A percentile compares a stretch with the other conserved stretches of the same genome.
Conservation (phyloP, 441 rosid species). For the Geranium incanum region DNA sequence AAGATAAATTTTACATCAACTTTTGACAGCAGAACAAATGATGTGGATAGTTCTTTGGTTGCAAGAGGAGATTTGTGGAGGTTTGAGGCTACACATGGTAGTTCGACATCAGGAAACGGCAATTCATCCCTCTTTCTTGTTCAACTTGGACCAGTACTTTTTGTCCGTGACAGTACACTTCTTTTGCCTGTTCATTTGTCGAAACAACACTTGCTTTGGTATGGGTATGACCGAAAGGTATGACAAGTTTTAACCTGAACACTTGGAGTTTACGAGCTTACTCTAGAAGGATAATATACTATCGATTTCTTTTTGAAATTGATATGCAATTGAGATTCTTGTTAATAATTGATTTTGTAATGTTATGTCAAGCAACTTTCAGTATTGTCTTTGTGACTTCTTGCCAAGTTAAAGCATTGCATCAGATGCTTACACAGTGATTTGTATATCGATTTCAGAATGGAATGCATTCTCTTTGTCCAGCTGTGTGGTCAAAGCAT, state of each 20-base stretch:
- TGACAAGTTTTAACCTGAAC: slow-evolving; percentile 6
- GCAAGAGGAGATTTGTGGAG: slow-evolving; percentile 98
- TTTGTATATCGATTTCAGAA: slow-evolving; percentile 41
- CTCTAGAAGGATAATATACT: not conserved
- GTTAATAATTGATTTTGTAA: not conserved
- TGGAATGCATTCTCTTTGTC: slow-evolving; percentile 94
- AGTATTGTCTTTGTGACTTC: not conserved
- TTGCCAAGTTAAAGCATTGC: not conserved
- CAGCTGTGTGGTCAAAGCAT: slow-evolving; percentile 95
- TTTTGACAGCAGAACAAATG: slow-evolving; percentile 63
- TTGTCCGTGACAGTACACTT: slow-evolving; percentile 78
- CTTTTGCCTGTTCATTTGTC: slow-evolving; percentile 85
- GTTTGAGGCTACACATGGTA: slow-evolving; percentile 72
- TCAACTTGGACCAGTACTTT: slow-evolving; percentile 86
- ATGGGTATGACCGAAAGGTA: slow-evolving; percentile 94
- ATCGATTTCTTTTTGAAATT: not conserved
- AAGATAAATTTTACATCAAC: slow-evolving; percentile 67
- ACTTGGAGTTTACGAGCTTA: not conserved
- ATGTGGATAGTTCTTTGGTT: slow-evolving; percentile 65
- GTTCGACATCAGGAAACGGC: slow-evolving; percentile 53
- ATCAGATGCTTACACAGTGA: slow-evolving; percentile 18
- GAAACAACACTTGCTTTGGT: slow-evolving; percentile 96
- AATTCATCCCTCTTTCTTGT: slow-evolving; percentile 80
- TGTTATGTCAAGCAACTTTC: not conserved
- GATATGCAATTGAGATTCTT: not conserved